Conservation (phyloP, 2,329 filamentous ascomycete species). For the Colletotrichum gloeosporioides region DNA sequence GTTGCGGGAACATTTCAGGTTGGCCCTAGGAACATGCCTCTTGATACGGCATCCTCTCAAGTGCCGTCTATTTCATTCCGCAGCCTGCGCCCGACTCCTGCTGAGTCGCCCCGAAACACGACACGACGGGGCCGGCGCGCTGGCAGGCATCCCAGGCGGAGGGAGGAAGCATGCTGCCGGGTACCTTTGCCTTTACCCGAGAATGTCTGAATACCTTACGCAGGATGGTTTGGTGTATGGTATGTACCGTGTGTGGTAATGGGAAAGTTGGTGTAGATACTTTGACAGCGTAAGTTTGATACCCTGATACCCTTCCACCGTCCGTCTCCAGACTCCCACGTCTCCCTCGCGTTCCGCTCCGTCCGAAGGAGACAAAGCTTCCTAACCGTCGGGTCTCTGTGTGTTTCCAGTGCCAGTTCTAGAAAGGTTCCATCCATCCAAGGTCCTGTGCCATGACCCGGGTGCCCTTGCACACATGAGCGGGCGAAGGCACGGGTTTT, state of each 20-base stretch:
- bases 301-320: neutral
- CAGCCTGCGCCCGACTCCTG: neutral
- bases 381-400: slow-evolving; percentile 9
- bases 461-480: neutral
- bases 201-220: neutral
- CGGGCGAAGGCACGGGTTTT: neutral
- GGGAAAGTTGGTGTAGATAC: neutral
- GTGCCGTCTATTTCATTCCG: neutral
- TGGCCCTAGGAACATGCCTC: neutral
- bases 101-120: slow-evolving; percentile 5
- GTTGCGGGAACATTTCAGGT: neutral
- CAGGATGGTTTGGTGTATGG: neutral
- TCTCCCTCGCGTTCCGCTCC: slow-evolving; percentile 14
- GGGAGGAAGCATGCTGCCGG: neutral
- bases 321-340: neutral
- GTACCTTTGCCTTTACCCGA: neutral
- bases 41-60: neutral
- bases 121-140: neutral
- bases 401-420: neutral
- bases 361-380: slow-evolving; percentile 21
- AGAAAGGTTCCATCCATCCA: slow-evolving; percentile 2
- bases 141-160: neutral
- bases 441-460: neutral
- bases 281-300: neutral
- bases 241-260: neutral